Conservation (phyloP, 108 stramenopile genomes). For the Stephanodiscus minutulus region DNA sequence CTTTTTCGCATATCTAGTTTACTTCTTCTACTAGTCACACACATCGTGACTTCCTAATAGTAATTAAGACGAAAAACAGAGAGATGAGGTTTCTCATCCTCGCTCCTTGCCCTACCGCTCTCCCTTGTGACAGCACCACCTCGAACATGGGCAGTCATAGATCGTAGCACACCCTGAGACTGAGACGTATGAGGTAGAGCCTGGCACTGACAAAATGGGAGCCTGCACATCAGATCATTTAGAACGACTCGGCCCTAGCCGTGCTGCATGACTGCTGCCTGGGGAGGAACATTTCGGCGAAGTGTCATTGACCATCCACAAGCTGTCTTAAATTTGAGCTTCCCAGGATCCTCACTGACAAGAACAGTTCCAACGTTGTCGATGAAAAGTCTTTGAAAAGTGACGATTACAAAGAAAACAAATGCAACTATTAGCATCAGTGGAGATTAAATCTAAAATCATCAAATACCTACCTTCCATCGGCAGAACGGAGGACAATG, state of each 20-base stretch:
- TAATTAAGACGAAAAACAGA: no score
- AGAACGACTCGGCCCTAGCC: not conserved
- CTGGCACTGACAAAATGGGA: not conserved
- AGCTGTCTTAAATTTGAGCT: not conserved
- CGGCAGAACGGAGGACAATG: conserved; percentile 1
- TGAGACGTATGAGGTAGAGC: not conserved
- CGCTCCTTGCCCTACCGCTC: no score
- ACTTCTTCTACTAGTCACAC: no score
- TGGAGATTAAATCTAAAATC: not conserved
- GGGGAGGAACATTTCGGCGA: conserved; percentile 9
- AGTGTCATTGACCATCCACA: conserved; percentile 1
- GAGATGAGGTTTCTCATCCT: no score
- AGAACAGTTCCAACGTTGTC: conserved; percentile 2
- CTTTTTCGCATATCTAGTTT: no score
- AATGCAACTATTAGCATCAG: not conserved
- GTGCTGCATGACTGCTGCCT: conserved; percentile 8
- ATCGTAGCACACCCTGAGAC: not conserved
- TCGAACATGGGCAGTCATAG: not conserved
- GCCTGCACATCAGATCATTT: no score
- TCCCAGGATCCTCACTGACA: conserved; percentile 9
- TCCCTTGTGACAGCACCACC: no score
- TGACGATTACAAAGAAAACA: not conserved
- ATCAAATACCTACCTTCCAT: conserved; percentile 8
- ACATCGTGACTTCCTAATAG: no score
- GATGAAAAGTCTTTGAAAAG: not conserved